phyloP scores from a whole-genome alignment of 2,329 filamentous ascomycete species.

The Trichoderma guizhouense region DNA sequence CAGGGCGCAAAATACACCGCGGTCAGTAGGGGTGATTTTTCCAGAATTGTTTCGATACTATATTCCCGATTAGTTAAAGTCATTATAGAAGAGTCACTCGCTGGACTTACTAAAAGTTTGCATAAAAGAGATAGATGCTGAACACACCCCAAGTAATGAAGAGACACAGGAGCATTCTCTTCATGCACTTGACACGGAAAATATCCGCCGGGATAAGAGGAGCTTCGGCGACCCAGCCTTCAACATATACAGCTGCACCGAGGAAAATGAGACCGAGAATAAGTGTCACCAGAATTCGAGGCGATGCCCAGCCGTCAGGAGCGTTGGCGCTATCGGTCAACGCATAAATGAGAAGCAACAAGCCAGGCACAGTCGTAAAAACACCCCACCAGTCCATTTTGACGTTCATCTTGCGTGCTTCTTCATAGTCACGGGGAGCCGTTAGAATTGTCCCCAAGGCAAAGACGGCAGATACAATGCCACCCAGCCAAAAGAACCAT shows the following conservation, averaged over 20 bases:
- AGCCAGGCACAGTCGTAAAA: constrained; percentile 51
- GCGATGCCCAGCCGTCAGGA: constrained; percentile 58
- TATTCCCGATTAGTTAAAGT: constrained; percentile 13
- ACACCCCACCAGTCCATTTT: constrained; percentile 62
- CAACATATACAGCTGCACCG: constrained; percentile 56
- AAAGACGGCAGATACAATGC: constrained; percentile 43
- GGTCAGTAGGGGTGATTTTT: constrained; percentile 49
- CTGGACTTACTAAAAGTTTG: constrained; percentile 56
- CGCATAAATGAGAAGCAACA: constrained; percentile 65
- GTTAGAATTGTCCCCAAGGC: constrained; percentile 44
- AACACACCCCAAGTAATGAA: constrained; percentile 53
- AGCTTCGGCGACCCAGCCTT: constrained; percentile 58
- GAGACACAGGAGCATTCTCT: constrained; percentile 51
- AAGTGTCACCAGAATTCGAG: constrained; percentile 60
- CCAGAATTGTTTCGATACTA: constrained; percentile 52
- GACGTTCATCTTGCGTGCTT: constrained; percentile 29
- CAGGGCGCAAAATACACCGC: constrained; percentile 59
- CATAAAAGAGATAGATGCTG: constrained; percentile 61
- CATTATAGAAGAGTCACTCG: fast-evolving
- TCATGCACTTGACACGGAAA: constrained; percentile 61
- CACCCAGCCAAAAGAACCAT: constrained; percentile 67
- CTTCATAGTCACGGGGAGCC: constrained; percentile 35
- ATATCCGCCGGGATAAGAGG: constrained; percentile 63
- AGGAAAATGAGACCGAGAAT: constrained; percentile 54
- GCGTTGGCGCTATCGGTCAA: constrained; percentile 65